A percentile compares a stretch with the other conserved stretches of the same genome.
phyloP scores from a whole-genome alignment of 2,329 filamentous ascomycete species.

The Neopestalotiopsis sp. region DNA sequence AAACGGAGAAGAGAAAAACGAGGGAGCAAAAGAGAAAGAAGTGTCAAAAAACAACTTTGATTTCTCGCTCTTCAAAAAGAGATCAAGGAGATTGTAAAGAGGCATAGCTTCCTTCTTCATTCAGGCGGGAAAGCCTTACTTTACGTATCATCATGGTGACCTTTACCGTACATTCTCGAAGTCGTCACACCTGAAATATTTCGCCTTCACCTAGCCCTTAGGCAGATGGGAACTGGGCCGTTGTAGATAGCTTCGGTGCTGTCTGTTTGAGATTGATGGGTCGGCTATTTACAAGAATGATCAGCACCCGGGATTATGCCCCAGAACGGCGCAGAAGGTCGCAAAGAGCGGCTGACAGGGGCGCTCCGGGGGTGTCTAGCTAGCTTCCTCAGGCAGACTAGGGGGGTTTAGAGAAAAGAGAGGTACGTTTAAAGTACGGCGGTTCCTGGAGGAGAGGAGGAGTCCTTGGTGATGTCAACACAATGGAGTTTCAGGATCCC shows the following conservation, averaged over 20 bases:
- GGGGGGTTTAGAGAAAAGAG: slow-evolving; percentile 28
- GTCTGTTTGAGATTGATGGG: slow-evolving; percentile 59
- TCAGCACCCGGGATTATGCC: slow-evolving; percentile 44
- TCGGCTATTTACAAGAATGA: slow-evolving; percentile 51
- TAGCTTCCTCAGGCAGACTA: slow-evolving; percentile 20
- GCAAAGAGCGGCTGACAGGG: slow-evolving; percentile 25
- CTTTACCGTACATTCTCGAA: neutral
- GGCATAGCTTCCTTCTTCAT: neutral
- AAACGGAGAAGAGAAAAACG: neutral
- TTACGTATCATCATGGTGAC: slow-evolving; percentile 7
- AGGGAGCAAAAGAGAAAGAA: neutral
- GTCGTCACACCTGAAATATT: neutral
- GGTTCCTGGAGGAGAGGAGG: slow-evolving; percentile 19
- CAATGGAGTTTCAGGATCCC: slow-evolving; percentile 24
- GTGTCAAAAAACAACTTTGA: neutral
- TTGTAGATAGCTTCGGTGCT: slow-evolving; percentile 11
- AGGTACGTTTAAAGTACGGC: slow-evolving; percentile 15
- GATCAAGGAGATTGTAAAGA: neutral
- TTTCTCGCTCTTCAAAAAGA: neutral
- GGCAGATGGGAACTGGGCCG: slow-evolving; percentile 5
- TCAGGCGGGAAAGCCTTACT: slow-evolving; percentile 6
- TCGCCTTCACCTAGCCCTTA: slow-evolving; percentile 10
- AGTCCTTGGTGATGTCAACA: slow-evolving; percentile 20
- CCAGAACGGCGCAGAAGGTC: slow-evolving; percentile 23
- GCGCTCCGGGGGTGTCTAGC: slow-evolving; percentile 21